Base-by-base conservation (phyloP, 352 stramenopile genomes). In the Phytophthora syringae region DNA sequence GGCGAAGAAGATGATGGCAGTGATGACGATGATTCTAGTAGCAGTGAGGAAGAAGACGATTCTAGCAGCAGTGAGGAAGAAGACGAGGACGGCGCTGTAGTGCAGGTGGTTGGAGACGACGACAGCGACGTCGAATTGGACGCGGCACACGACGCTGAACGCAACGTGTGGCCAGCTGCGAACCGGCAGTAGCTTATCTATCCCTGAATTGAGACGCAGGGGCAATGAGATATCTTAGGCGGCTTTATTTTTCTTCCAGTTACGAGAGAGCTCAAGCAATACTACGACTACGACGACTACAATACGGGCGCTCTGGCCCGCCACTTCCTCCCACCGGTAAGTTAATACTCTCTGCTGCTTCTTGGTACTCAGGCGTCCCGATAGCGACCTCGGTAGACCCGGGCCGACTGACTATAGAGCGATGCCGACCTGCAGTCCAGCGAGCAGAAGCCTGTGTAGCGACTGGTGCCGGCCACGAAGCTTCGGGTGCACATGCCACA, bases 381-480 rank as follows among this genome's bases (percentile, higher is more conserved):
- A 64, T 76, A 77, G 47, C 70, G 70, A 57, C 70, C 57, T 64
- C 65, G 61, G 40, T 72, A 77, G 20, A 77, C 52, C 13, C 52
- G 58, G 4, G 70, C 60, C 13, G 70, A 75, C 2, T 77, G 61
- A 58, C 60, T 77, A 57, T 86, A 85, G 47, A 85, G 64, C 60
- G 84, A 80, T 20, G 82, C 79, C 24, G 84, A 90, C 72, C 88
- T 93, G 75, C 84, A 93, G 70, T 93, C 84, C 32, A 91, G 55
- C 64, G 84, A 93, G 64, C 84, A 93, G 52, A 86, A 88, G 61
- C 74, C 65, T 25, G 63, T 60, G 68, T 84, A 91, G 47, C 66
- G 70, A 69, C 78, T 91, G 25, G 82, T 74, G 24, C 60, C 61
- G 3, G 47, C 64, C 48, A 87, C 73, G 52, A 93, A 93, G 54